Base-by-base conservation (phyloP, 305 asterid species). In the Rubia peregrina region DNA sequence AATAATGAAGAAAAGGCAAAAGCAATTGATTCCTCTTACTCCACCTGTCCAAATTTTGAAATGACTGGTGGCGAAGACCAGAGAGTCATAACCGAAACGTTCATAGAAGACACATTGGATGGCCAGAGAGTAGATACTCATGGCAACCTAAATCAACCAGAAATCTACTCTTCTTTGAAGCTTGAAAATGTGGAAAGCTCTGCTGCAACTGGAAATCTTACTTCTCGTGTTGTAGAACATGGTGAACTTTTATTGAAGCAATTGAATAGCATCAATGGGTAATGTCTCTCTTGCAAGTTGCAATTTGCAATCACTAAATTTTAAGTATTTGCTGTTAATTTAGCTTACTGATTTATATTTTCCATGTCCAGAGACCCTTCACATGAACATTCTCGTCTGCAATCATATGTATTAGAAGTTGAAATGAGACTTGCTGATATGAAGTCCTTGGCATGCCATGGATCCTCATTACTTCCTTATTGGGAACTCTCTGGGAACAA, bases 341-440 rank as follows among this genome's bases (percentile, higher is more conserved):
- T 36, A 56, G 59, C 67, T 62, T 80, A 11, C 62, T 77, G 59
- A 68, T 42, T 2, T 26, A 38, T 40, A 0, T 63, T 17, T 53
- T 82, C 75, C 95, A 88, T 94, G 61, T 83, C 82, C 48, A 75
- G 85, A 65, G 73, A 81, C 83, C 51, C 51, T 61, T 61, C 53
- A 70, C 88, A 81, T 66, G 81, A 76, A 67, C 74, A 71, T 53
- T 87, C 83, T 72, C 78, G 38, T 70, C 79, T 79, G 74, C 76
- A 80, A 42, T 87, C 83, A 80, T 85, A 74, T 76, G 74, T 69
- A 44, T 26, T 80, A 81, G 98, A 91, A 80, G 83, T 83, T 77
- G 96, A 90, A 85, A 85, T 76, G 69, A 88, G 98, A 79, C 86
- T 89, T 43, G 79, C 85, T 36, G 99, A 94, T 81, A 83, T 91